These are phyloP conservation scores for Pleurotus djamor DNA, from an alignment of 768 basidiomycete species.

Conservation along the genomic window DNA sequence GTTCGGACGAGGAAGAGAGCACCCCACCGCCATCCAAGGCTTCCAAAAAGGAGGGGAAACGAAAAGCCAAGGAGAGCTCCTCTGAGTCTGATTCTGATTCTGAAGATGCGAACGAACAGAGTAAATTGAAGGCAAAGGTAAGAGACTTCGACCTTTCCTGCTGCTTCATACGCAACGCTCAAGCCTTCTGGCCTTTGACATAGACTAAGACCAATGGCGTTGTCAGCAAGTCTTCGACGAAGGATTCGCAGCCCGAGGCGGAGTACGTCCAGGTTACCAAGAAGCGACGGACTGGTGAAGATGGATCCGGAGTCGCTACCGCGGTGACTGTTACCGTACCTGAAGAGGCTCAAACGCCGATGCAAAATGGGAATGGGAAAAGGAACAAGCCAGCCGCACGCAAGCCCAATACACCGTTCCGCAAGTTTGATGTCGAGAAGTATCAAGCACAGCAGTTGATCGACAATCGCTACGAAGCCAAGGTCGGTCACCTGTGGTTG, in stretches of 20 bases:
- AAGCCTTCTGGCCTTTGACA: background rate
- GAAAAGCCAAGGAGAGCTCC: background rate
- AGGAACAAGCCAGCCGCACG: conserved; percentile 27
- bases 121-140: conserved; percentile 10
- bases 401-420: conserved; percentile 68
- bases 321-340: conserved; percentile 26
- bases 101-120: background rate
- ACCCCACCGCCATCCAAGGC: too few relatives aligned
- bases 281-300: conserved; percentile 56
- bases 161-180: too few relatives aligned
- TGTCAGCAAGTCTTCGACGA: conserved; percentile 1
- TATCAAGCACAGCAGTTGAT: conserved; percentile 35
- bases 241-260: conserved; percentile 12
- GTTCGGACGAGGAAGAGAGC: too few relatives aligned
- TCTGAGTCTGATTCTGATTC: background rate
- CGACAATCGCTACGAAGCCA: conserved; percentile 81
- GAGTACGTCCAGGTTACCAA: conserved; percentile 41
- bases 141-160: background rate
- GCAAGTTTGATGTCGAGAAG: conserved; percentile 69
- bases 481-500: conserved; percentile 44
- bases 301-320: conserved; percentile 47
- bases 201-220: background rate
- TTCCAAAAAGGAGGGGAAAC: background rate
- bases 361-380: conserved; percentile 12
- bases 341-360: conserved; percentile 4